Base-by-base conservation (phyloP, 2,329 filamentous ascomycete species). In the Talaromyces piceae region DNA sequence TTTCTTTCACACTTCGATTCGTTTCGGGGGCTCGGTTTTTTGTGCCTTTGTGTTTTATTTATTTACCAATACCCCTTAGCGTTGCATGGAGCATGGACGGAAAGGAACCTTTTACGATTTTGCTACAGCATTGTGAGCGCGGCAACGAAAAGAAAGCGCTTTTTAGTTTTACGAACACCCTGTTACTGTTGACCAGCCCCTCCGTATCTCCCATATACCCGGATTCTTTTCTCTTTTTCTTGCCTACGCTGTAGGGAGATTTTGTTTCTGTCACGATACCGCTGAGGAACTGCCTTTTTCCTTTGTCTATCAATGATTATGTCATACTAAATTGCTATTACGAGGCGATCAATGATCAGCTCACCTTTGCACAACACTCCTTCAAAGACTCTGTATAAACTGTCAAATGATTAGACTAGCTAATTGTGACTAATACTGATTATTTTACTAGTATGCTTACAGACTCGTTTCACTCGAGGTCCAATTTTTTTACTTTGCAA, bases 61-160 rank as follows among this genome's bases (percentile, higher is more conserved):
- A 28, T 41, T 20, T 46, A 53, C 41, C 25, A 52, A 52, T 52
- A 52, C 51, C 51, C 51, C 43, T 45, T 54, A 47, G 51, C 51
- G 51, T 50, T 43, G 39, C 33, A 47, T 50, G 51, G 48, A 54
- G 47, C 47, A 25, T 54, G 47, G 47, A 47, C 51, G 37, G 37
- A 47, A 47, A 43, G 51, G 46, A 52, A 45, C 23, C 20, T 37
- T 31, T 39, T 37, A 47, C 28, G 45, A 52, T 6, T 33, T 39
- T 45, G 47, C 43, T 37, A 28, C 31, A 39, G 27, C 28, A 43
- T 27, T 47, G 26, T 41, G 41, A 39, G 51, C 41, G 51, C 45
- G 45, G 46, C 30, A 45, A 48, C 23, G 39, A 43, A 22, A 22
- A 43, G 39, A 43, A 3, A 25, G 33, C 33, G 33, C 33, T 20